Base-by-base conservation (phyloP, 2,329 filamentous ascomycete genomes). In the Pseudogymnoascus sp. region DNA sequence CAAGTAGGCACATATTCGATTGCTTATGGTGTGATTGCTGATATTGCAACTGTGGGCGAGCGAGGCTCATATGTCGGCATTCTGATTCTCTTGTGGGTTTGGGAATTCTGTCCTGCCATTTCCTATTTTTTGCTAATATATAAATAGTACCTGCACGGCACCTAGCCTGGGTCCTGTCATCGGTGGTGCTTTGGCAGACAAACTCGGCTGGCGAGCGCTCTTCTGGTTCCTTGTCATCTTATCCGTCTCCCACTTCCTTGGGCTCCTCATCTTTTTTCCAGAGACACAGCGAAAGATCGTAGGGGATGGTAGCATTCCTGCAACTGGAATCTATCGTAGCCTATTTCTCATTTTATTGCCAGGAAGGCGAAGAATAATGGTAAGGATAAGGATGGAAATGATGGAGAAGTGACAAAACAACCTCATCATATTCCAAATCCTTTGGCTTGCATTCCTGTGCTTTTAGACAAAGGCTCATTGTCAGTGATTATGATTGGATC, bases 11-110 rank as follows among this genome's bases (percentile, higher is more conserved):
- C 33, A 11, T 11, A 91, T 14, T 86, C 89, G 0, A 77, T 94
- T 1, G 84, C 84, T 0, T 88, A 82, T 64, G 90, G 85, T 1
- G 84, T 91, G 1, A 82, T 92, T 11, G 86, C 87, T 0, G 90
- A 93, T 68, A 80, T 92, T 4, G 81, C 86, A 0, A 84, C 87
- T 0, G 84, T 82, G 49, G 80, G 83, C 0, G 88, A 93, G 72
- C 78, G 90, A 67, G 90, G 90, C 2, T 82, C 80, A 62, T 92
- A 89, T 69, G 87, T 92, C 76, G 88, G 84, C 59, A 81, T 85
- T 64, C 82, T 85, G 33, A 35, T 35, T 9, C 11, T 12, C 41
- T 23, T 45, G 16, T 45, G 14, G 14, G 33, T 28, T 28, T 28
- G 7, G 25, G 25, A 28, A 28, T 28, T 28, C 25, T 28, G 25